Percentiles rank a stretch among this genome's conserved stretches.
phyloP scores from a whole-genome alignment of 1,139 yeast genomes.

The Lodderomyces metapsilosis region DNA sequence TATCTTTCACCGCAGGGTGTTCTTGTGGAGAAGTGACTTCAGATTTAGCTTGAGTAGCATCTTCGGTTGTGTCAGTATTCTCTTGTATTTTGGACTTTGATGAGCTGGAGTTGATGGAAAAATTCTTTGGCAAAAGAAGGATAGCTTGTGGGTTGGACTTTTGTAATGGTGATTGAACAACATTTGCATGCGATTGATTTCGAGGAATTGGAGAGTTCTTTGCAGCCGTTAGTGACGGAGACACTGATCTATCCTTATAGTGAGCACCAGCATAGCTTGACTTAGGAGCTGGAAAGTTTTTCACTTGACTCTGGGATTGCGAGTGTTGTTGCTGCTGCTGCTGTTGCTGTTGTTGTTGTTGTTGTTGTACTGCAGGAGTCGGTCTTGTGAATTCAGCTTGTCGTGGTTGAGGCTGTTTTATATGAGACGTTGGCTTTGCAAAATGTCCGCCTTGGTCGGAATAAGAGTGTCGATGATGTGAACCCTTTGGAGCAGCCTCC shows the following conservation, averaged over 20 bases:
- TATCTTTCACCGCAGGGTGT: conserved; percentile 1
- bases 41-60: not conserved
- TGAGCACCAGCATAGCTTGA: not conserved
- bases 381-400: conserved; percentile 12
- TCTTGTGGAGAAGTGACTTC: not conserved
- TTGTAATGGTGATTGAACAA: conserved; percentile 28
- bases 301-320: conserved; percentile 1
- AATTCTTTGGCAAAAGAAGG: conserved; percentile 45
- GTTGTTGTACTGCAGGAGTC: not conserved
- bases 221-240: conserved; percentile 20
- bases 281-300: not conserved
- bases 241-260: conserved; percentile 32
- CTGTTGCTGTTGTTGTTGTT: not conserved
- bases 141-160: conserved; percentile 30
- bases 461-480: not conserved
- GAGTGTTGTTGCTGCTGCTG: conserved; percentile 19
- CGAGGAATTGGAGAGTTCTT: conserved; percentile 18
- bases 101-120: conserved; percentile 23
- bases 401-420: conserved; percentile 10
- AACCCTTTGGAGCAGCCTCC: not conserved
- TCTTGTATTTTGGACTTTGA: conserved; percentile 1
- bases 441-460: not conserved
- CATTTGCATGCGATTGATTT: conserved; percentile 36
- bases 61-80: not conserved
- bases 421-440: conserved; percentile 1